phyloP scores from a whole-genome alignment of 2,329 filamentous ascomycete genomes.

The Alternaria rosae region DNA sequence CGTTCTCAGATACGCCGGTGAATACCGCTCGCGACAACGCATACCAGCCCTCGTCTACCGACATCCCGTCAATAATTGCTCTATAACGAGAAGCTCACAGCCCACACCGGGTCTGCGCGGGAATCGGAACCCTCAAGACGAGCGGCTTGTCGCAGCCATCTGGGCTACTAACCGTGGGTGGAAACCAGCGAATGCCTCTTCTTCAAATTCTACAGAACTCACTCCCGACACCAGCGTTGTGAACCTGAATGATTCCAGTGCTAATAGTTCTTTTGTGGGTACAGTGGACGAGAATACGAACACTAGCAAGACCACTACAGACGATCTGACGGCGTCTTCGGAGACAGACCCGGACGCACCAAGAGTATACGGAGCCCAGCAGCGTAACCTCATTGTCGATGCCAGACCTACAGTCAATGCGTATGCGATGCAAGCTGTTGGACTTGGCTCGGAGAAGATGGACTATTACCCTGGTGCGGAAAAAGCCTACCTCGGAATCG shows the following conservation, averaged over 20 bases:
- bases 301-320: conserved; percentile 26
- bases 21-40: conserved; percentile 85
- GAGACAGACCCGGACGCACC: conserved; percentile 48
- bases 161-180: conserved; percentile 71
- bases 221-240: conserved; percentile 46
- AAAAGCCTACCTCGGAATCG: conserved; percentile 93
- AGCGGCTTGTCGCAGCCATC: conserved; percentile 89
- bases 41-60: conserved; percentile 92
- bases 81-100: conserved; percentile 93
- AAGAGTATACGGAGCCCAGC: conserved; percentile 85
- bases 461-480: conserved; percentile 92
- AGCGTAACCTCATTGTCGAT: conserved; percentile 94
- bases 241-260: conserved; percentile 41
- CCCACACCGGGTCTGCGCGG: conserved; percentile 85
- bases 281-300: conserved; percentile 35
- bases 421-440: conserved; percentile 90
- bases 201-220: conserved; percentile 34
- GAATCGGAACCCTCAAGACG: conserved; percentile 93
- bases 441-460: conserved; percentile 96
- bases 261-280: conserved; percentile 46
- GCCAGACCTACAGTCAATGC: conserved; percentile 94
- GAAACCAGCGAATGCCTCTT: conserved; percentile 36
- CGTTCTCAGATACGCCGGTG: conserved; percentile 88
- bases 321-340: conserved; percentile 40
- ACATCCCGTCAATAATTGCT: conserved; percentile 96